Conservation (phyloP, 2,329 filamentous ascomycete genomes). For the Elsinoe australis region DNA sequence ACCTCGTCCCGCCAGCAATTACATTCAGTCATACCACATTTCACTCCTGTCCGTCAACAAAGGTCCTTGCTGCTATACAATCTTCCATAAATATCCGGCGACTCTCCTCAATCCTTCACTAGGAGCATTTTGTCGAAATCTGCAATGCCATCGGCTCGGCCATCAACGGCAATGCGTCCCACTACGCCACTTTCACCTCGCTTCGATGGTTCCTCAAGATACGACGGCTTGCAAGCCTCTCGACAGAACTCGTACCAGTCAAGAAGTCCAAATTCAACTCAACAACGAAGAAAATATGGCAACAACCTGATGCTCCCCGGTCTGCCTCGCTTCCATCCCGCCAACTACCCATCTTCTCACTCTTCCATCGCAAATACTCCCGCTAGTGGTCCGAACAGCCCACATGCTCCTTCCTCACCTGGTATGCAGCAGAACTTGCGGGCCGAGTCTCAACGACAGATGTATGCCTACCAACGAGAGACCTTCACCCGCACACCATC, state of each 20-base stretch:
- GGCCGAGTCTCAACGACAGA: conserved; percentile 42
- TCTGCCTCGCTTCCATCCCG: conserved; percentile 46
- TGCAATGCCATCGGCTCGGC: conserved; percentile 30
- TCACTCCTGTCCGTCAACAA: neutral
- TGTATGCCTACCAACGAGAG: conserved; percentile 44
- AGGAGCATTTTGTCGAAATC: neutral
- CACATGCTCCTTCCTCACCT: conserved; percentile 39
- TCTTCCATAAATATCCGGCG: neutral
- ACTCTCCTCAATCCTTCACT: neutral
- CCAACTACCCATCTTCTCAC: conserved; percentile 39
- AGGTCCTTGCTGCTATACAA: neutral
- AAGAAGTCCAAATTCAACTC: conserved; percentile 26
- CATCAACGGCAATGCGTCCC: conserved; percentile 29
- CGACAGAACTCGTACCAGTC: conserved; percentile 23
- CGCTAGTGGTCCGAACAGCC: conserved; percentile 33
- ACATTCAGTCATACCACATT: neutral
- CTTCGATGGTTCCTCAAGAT: conserved; percentile 25
- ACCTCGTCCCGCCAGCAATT: neutral
- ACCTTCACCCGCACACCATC: conserved; percentile 25
- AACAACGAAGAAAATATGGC: conserved; percentile 31
- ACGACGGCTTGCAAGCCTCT: conserved; percentile 28
- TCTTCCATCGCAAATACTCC: conserved; percentile 33
- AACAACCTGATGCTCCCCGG: conserved; percentile 40
- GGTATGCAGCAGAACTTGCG: conserved; percentile 38
- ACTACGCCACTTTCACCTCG: conserved; percentile 30